Percentiles rank a stretch among this genome's conserved stretches.
phyloP scores from a whole-genome alignment of 805 yeast genomes.

The Kregervanrija fluxuum region DNA sequence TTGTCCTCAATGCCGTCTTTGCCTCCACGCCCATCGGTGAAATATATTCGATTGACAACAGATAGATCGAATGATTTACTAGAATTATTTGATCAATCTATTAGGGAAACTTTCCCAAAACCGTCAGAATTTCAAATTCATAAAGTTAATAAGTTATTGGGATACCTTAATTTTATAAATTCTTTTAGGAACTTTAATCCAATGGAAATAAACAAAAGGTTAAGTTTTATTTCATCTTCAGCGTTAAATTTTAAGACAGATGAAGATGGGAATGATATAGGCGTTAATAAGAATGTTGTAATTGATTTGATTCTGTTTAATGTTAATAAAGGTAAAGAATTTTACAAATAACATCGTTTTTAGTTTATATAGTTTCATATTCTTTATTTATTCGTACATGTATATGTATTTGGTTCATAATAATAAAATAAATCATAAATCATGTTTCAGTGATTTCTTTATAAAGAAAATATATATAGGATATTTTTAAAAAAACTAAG shows the following conservation, averaged over 20 bases:
- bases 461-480: no score
- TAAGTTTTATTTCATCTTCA: not conserved
- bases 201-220: not conserved
- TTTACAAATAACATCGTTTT: conserved; percentile 3
- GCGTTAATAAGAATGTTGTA: conserved; percentile 1
- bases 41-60: conserved; percentile 36
- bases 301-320: conserved; percentile 15
- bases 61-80: conserved; percentile 37
- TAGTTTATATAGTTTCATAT: not conserved
- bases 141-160: conserved; percentile 39
- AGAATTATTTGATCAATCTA: conserved; percentile 31
- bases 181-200: conserved; percentile 14
- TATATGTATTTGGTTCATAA: no score
- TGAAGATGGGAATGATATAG: not conserved
- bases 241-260: not conserved
- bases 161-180: conserved; percentile 45
- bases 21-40: conserved; percentile 32
- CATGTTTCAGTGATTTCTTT: no score
- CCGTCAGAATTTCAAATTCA: conserved; percentile 10
- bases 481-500: no score
- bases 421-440: no score
- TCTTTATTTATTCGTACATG: no score
- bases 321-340: conserved; percentile 14
- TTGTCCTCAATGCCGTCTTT: conserved; percentile 22
- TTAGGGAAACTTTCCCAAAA: conserved; percentile 29